Evolutionary conservation across 2,329 filamentous ascomycete species (phyloP).

Genomic region (Fusarium stilboides): DNA sequence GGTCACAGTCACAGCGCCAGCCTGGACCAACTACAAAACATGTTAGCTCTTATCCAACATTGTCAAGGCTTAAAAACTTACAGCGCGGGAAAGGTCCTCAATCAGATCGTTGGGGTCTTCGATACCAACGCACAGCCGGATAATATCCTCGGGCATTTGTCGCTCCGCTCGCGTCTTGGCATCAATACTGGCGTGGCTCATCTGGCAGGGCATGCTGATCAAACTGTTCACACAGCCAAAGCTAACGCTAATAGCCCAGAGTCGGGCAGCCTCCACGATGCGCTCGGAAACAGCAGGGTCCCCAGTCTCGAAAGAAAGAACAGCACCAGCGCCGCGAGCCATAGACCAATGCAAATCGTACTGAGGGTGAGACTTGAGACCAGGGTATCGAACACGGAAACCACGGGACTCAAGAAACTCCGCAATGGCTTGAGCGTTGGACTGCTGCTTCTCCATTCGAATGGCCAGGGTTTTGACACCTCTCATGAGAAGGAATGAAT

Average conservation of each 20-base stretch:
- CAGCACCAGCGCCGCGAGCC: conserved; percentile 93
- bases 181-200: conserved; percentile 99
- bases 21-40: conserved; percentile 83
- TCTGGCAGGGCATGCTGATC: conserved; percentile 99
- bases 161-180: conserved; percentile 91
- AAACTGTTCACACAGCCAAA: conserved; percentile 98
- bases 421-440: conserved; percentile 91
- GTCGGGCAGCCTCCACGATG: conserved; percentile 91
- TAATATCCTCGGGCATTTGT: conserved; percentile 96
- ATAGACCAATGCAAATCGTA: conserved; percentile 97
- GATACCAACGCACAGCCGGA: conserved; percentile 95
- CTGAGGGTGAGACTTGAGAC: conserved; percentile 93
- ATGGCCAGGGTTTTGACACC: conserved; percentile 97
- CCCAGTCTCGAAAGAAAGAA: conserved; percentile 96
- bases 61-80: conserved; percentile 66
- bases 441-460: conserved; percentile 98
- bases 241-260: conserved; percentile 97
- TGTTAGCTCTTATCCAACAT: conserved; percentile 43
- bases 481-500: conserved; percentile 94
- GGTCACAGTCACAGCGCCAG: conserved; percentile 90
- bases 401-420: conserved; percentile 92
- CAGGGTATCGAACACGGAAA: conserved; percentile 96
- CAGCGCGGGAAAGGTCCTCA: conserved; percentile 91
- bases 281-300: conserved; percentile 86
- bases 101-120: conserved; percentile 93